These are phyloP conservation scores for Cercospora sp. DNA, from an alignment of 2,329 filamentous ascomycete species.

Conservation along the genomic window DNA sequence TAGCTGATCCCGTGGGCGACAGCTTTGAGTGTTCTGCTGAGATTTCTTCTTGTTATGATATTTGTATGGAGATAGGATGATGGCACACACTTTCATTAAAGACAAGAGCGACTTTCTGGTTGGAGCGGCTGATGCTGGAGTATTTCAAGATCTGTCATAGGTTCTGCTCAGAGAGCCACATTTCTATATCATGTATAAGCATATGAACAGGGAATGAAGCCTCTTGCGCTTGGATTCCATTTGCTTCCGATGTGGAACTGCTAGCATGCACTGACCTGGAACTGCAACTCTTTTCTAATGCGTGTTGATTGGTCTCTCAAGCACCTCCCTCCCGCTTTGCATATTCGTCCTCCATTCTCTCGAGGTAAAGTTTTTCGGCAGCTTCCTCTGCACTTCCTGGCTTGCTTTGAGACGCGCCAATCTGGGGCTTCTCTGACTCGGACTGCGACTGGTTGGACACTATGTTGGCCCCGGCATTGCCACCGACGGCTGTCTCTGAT, in stretches of 20 bases:
- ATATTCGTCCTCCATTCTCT: constrained; percentile 48
- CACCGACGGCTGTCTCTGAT: constrained; percentile 33
- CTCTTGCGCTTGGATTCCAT: neutral
- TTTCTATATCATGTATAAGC: neutral
- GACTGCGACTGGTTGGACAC: constrained; percentile 26
- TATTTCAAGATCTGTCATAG: neutral
- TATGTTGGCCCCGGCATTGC: constrained; percentile 22
- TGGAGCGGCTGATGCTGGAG: neutral
- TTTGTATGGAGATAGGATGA: neutral
- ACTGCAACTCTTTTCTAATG: neutral
- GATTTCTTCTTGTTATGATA: neutral
- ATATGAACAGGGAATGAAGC: neutral
- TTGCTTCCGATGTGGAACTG: neutral
- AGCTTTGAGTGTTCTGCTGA: neutral
- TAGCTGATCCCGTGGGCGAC: neutral
- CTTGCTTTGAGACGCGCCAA: constrained; percentile 33
- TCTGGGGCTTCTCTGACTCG: constrained; percentile 25
- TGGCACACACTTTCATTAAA: neutral
- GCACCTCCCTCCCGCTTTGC: constrained; percentile 48
- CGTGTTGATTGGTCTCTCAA: constrained; percentile 20
- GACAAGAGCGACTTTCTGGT: neutral
- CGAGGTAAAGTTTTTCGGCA: constrained; percentile 42
- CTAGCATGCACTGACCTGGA: neutral
- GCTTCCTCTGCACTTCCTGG: constrained; percentile 36
- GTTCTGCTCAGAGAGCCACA: neutral